Conservation (phyloP, 805 yeast genomes). For the Blastobotrys attinorum region DNA sequence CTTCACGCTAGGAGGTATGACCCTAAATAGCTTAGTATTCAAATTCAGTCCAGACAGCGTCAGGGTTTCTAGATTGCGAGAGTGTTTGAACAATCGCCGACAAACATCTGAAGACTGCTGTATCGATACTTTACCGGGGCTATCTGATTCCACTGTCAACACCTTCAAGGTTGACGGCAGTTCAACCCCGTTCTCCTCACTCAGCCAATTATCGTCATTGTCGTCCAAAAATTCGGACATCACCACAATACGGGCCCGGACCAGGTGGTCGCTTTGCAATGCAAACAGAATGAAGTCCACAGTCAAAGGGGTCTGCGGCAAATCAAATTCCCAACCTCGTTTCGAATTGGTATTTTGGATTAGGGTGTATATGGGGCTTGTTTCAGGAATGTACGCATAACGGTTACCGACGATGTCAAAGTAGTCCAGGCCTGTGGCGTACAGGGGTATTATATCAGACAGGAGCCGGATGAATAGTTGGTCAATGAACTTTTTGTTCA, state of each 20-base stretch:
- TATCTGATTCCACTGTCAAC: neutral
- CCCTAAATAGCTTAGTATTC: neutral
- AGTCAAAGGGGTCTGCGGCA: neutral
- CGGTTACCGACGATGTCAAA: neutral
- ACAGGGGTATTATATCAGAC: neutral
- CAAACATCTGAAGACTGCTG: neutral
- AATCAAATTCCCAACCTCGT: neutral
- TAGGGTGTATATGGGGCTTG: neutral
- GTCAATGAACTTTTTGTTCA: neutral
- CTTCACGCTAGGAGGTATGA: neutral
- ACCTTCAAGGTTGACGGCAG: neutral
- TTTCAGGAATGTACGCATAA: neutral
- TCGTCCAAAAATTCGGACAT: neutral
- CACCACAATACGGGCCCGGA: neutral
- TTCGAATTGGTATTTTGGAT: neutral
- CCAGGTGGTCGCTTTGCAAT: neutral
- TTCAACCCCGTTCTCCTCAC: neutral
- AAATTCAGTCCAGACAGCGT: neutral
- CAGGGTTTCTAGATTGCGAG: neutral
- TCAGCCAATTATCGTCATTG: neutral
- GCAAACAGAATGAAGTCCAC: neutral
- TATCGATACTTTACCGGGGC: neutral
- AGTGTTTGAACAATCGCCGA: neutral
- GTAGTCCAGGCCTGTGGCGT: neutral
- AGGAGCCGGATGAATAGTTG: neutral